A percentile compares a stretch with the other conserved stretches of the same genome.
Evolutionary conservation across 805 yeast species (phyloP).

Genomic region (Nakazawaea ambrosiae): DNA sequence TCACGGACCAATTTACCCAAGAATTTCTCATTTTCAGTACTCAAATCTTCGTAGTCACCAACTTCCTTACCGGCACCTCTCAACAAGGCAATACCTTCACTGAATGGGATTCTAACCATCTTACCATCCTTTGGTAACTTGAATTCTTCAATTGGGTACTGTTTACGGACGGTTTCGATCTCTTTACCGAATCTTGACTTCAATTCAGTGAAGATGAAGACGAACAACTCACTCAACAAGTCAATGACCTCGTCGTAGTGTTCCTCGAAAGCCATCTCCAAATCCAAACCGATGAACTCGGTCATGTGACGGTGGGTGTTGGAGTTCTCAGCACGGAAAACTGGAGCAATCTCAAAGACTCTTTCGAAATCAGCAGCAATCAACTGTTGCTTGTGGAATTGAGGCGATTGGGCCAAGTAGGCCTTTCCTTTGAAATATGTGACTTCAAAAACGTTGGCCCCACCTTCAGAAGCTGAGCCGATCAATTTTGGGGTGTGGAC

Average conservation of each 20-base stretch:
- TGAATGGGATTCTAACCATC: constrained; percentile 84
- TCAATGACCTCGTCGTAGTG: constrained; percentile 89
- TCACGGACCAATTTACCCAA: constrained; percentile 89
- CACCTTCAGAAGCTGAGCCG: constrained; percentile 97
- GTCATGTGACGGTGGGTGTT: constrained; percentile 99
- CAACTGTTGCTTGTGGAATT: constrained; percentile 94
- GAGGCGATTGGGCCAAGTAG: constrained; percentile 96
- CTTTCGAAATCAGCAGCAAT: constrained; percentile 97
- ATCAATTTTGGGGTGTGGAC: constrained; percentile 94
- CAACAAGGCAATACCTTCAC: constrained; percentile 84
- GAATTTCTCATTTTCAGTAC: constrained; percentile 91
- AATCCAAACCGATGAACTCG: constrained; percentile 93
- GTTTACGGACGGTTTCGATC: constrained; percentile 84
- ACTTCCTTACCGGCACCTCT: constrained; percentile 81
- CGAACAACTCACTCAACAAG: constrained; percentile 56
- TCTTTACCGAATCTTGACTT: constrained; percentile 74
- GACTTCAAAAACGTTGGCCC: constrained; percentile 92
- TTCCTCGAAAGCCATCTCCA: constrained; percentile 98
- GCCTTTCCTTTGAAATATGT: constrained; percentile 90
- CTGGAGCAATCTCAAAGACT: constrained; percentile 96
- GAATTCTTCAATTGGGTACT: constrained; percentile 97
- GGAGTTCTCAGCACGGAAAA: constrained; percentile 98
- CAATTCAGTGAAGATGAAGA: constrained; percentile 82
- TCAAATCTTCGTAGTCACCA: constrained; percentile 83
- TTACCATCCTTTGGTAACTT: constrained; percentile 89